Percentiles rank a stretch among this genome's conserved stretches.
Conservation (phyloP, 768 basidiomycete species). For the Serpula lacrymans region DNA sequence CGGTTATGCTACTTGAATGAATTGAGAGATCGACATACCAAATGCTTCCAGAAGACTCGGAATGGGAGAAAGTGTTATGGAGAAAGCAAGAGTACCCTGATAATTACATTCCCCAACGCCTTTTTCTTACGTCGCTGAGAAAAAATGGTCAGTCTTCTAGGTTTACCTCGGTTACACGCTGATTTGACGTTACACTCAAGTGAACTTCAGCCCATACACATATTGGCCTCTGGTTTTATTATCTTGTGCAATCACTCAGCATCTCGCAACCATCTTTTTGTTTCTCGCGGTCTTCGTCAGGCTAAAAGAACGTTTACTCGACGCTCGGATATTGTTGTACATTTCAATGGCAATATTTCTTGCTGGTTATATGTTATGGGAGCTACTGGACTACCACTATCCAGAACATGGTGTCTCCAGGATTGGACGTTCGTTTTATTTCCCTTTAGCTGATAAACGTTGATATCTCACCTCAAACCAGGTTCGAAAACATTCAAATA, state of each 20-base stretch:
- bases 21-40: too few species aligned
- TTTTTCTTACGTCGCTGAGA: constrained; percentile 75
- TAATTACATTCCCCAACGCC: constrained; percentile 72
- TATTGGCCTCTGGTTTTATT: constrained; percentile 71
- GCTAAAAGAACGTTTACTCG: constrained; percentile 59
- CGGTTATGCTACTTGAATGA: too few species aligned
- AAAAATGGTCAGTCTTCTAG: constrained; percentile 63
- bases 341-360: constrained; percentile 58
- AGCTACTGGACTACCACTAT: constrained; percentile 43
- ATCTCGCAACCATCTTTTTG: constrained; percentile 74
- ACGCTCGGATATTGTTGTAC: constrained; percentile 69
- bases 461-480: constrained; percentile 25
- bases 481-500: constrained; percentile 75
- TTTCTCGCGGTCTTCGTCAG: constrained; percentile 80
- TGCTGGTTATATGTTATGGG: constrained; percentile 62
- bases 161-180: constrained; percentile 9
- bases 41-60: too few species aligned
- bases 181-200: constrained; percentile 35
- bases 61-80: constrained; percentile 81
- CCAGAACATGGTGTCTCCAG: constrained; percentile 17
- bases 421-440: constrained; percentile 21
- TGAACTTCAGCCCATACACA: constrained; percentile 76
- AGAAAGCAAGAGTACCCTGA: constrained; percentile 72
- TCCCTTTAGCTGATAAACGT: constrained; percentile 3
- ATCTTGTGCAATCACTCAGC: constrained; percentile 79